A percentile compares a stretch with the other conserved stretches of the same genome.
Evolutionary conservation across 2,329 filamentous ascomycete species (phyloP).

Genomic region (Exutisphaerella laricina): DNA sequence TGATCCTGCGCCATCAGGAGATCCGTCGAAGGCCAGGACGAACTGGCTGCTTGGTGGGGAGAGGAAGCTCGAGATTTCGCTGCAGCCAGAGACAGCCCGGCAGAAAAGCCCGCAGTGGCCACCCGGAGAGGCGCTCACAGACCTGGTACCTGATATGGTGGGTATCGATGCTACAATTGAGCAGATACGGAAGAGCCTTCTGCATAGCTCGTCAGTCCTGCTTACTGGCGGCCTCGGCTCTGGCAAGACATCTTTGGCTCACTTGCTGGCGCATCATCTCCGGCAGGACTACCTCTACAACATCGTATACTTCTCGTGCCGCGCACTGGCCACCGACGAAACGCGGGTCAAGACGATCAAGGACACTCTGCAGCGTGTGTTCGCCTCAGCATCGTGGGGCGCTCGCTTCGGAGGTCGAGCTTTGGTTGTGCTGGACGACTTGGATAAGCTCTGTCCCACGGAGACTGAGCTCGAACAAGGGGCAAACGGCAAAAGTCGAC

Average conservation of each 20-base stretch:
- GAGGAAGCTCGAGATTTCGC: slow-evolving; percentile 64
- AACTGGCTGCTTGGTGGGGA: slow-evolving; percentile 77
- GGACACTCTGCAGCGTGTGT: slow-evolving; percentile 75
- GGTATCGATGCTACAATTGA: slow-evolving; percentile 75
- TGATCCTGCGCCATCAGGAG: slow-evolving; percentile 52
- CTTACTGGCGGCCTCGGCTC: slow-evolving; percentile 84
- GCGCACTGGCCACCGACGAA: slow-evolving; percentile 84
- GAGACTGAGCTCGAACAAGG: slow-evolving; percentile 94
- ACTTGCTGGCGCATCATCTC: slow-evolving; percentile 67
- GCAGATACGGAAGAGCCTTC: slow-evolving; percentile 68
- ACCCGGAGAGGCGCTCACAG: slow-evolving; percentile 50
- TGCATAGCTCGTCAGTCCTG: slow-evolving; percentile 81
- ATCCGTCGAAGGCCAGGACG: slow-evolving; percentile 42
- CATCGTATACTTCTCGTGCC: slow-evolving; percentile 78
- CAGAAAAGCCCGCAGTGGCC: slow-evolving; percentile 48
- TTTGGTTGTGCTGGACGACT: slow-evolving; percentile 82
- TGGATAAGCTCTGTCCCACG: slow-evolving; percentile 86
- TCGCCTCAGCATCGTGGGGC: slow-evolving; percentile 87
- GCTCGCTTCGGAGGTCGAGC: slow-evolving; percentile 78
- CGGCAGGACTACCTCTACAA: slow-evolving; percentile 70
- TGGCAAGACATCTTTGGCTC: slow-evolving; percentile 79
- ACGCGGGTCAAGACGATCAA: slow-evolving; percentile 85
- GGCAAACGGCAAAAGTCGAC: slow-evolving; percentile 86
- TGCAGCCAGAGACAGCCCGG: slow-evolving; percentile 69
- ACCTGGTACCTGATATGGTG: slow-evolving; percentile 59